Base-by-base conservation (phyloP, 148 eudicot genomes). In the Silene latifolia region DNA sequence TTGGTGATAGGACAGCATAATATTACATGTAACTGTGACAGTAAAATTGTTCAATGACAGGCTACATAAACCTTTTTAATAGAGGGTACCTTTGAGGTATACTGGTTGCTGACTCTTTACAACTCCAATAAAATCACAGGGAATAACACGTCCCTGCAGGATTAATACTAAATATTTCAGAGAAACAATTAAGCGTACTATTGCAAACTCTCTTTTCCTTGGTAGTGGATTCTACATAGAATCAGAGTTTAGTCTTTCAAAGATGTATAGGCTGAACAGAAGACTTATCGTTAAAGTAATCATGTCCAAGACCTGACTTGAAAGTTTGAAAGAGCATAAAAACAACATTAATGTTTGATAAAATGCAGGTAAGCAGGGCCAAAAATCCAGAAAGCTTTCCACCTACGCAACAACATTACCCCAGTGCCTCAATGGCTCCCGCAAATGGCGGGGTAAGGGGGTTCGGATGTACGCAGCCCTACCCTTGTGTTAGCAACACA, bases 71-170 rank as follows among this genome's bases (percentile, higher is more conserved):
- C 5, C 14, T 76, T 48, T 66, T 61, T 63, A 24, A 18, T 27
- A 56, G 7, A 11, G 3, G 20, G 13, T 83, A 95, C 99, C 99
- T 89, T 88, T 87, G 76, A 95, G 86, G 84, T 88, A 95, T 42
- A 95, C 96, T 68, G 97, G 97, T 73, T 89, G 99, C 86, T 95
- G 99, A 85, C 94, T 95, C 81, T 88, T 89, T 53, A 87, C 92
- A 69, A 95, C 85, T 69, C 97, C 99, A 60, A 95, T 95, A 86
- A 95, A 95, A 84, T 95, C 99, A 81, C 99, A 95, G 72, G 99
- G 99, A 79, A 95, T 88, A 69, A 90, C 89, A 72, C 97, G 92
- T 25, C 99, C 99, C 99, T 95, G 91, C 63, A 85, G 64, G 48
- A 78, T 71, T 78, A 82, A 64, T 59, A 82, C 39, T 51, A 58